These are phyloP conservation scores for Quercus wislizeni DNA, from an alignment of 306 rosid genomes.

Conservation along the genomic window DNA sequence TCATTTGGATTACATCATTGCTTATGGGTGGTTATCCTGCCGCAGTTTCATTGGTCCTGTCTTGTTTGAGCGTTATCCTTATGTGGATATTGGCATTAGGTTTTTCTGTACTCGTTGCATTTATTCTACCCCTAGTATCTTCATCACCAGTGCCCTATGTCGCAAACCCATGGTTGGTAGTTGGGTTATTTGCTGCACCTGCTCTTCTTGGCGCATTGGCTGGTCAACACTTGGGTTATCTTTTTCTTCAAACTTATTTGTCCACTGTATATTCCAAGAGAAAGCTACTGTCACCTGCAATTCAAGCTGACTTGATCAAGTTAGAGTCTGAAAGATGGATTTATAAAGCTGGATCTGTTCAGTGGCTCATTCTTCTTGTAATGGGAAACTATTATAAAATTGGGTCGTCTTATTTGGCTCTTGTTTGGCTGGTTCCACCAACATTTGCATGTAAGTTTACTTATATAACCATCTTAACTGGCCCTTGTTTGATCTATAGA, in stretches of 20 bases:
- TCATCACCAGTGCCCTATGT: slow-evolving; percentile 79
- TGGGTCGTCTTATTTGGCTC: slow-evolving; percentile 90
- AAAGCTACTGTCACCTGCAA: slow-evolving; percentile 40
- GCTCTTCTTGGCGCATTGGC: slow-evolving; percentile 85
- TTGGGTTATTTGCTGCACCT: slow-evolving; percentile 88
- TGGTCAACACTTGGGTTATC: slow-evolving; percentile 88
- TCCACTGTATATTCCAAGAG: slow-evolving; percentile 50
- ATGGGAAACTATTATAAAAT: slow-evolving; percentile 76
- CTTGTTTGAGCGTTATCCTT: slow-evolving; percentile 62
- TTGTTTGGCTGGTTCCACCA: slow-evolving; percentile 92
- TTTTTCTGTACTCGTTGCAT: slow-evolving; percentile 59
- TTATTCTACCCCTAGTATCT: slow-evolving; percentile 59
- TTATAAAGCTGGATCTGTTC: slow-evolving; percentile 88
- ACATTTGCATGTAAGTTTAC: slow-evolving; percentile 76
- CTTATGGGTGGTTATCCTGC: slow-evolving; percentile 90
- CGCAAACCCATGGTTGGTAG: slow-evolving; percentile 82
- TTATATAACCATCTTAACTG: slow-evolving; percentile 21
- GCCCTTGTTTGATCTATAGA: slow-evolving; percentile 24
- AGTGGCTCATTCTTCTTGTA: slow-evolving; percentile 83
- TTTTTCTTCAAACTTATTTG: slow-evolving; percentile 59
- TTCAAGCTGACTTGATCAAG: slow-evolving; percentile 56
- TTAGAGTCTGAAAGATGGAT: slow-evolving; percentile 99
- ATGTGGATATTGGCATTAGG: slow-evolving; percentile 70
- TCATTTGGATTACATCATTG: slow-evolving; percentile 82
- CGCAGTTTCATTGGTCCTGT: slow-evolving; percentile 66